phyloP scores from a whole-genome alignment of 164 flowering plant species.

The Taxillus chinensis region DNA sequence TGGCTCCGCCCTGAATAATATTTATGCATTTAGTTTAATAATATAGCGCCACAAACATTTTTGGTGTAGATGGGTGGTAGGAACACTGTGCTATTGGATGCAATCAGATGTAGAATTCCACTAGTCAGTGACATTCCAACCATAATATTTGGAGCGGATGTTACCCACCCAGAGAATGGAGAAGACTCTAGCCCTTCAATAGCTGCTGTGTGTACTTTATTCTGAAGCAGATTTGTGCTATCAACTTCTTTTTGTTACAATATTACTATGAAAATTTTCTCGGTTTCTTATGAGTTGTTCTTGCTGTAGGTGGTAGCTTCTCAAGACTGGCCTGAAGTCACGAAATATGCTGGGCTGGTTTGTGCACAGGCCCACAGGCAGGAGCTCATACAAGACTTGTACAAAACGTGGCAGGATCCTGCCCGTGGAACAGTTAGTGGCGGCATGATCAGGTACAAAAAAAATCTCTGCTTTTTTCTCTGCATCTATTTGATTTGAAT shows the following conservation, averaged over 20 bases:
- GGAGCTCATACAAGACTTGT: slow-evolving; percentile 64
- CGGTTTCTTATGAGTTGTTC: slow-evolving; percentile 14
- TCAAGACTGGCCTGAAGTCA: slow-evolving; percentile 72
- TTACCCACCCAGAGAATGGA: slow-evolving; percentile 80
- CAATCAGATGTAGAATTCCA: slow-evolving; percentile 70
- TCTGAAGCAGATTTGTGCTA: neutral
- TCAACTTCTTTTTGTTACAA: neutral
- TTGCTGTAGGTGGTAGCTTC: slow-evolving; percentile 62
- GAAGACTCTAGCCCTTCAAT: slow-evolving; percentile 84
- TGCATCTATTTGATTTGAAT: neutral
- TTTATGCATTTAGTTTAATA: no score
- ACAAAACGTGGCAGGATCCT: slow-evolving; percentile 71
- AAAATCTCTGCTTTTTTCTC: neutral
- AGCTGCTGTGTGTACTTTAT: slow-evolving; percentile 48
- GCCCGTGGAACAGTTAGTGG: slow-evolving; percentile 61
- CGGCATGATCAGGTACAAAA: slow-evolving; percentile 54
- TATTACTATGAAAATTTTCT: neutral
- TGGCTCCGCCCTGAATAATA: no score
- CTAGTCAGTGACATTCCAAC: slow-evolving; percentile 82
- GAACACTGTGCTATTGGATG: slow-evolving; percentile 79
- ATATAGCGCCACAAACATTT: no score
- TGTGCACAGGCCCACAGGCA: slow-evolving; percentile 71
- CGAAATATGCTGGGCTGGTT: slow-evolving; percentile 59
- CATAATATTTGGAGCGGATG: slow-evolving; percentile 85
- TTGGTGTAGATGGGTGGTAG: slow-evolving; percentile 70